phyloP scores from a whole-genome alignment of 768 basidiomycete species.

The Termitomyces sp. region DNA sequence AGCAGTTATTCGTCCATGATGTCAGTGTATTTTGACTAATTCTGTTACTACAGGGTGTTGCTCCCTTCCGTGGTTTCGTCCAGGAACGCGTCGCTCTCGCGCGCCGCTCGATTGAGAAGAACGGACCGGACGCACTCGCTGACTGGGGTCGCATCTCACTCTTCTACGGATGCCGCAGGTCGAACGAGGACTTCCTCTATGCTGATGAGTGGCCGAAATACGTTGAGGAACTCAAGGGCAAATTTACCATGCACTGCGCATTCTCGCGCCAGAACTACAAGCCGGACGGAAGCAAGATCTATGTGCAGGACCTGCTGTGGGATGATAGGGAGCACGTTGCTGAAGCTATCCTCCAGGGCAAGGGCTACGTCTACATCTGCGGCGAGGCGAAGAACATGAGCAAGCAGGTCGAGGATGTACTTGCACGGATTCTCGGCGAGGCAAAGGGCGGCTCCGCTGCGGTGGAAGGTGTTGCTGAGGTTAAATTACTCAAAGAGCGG shows the following conservation, averaged over 20 bases:
- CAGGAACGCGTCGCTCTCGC: conserved; percentile 98
- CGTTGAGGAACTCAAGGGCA: conserved; percentile 81
- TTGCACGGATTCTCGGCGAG: conserved; percentile 83
- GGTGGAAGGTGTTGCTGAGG: conserved; percentile 86
- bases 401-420: conserved; percentile 89
- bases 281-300: conserved; percentile 92
- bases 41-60: conserved; percentile 72
- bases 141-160: conserved; percentile 96
- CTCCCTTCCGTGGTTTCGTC: conserved; percentile 98
- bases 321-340: conserved; percentile 81
- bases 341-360: conserved; percentile 87
- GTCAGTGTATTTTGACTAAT: conserved; percentile 10
- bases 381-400: conserved; percentile 97
- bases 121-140: conserved; percentile 86
- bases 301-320: conserved; percentile 98
- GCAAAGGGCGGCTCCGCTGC: conserved; percentile 89
- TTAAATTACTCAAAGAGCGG: conserved; percentile 94
- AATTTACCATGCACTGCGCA: conserved; percentile 85
- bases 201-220: conserved; percentile 94
- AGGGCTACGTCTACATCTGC: conserved; percentile 97
- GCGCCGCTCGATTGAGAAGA: conserved; percentile 92
- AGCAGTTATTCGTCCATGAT: conserved; percentile 31
- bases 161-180: conserved; percentile 94
- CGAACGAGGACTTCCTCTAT: conserved; percentile 90
- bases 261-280: conserved; percentile 93